Evolutionary conservation across 176 grass and related monocot species (phyloP).

Genomic region (Cocos nucifera): DNA sequence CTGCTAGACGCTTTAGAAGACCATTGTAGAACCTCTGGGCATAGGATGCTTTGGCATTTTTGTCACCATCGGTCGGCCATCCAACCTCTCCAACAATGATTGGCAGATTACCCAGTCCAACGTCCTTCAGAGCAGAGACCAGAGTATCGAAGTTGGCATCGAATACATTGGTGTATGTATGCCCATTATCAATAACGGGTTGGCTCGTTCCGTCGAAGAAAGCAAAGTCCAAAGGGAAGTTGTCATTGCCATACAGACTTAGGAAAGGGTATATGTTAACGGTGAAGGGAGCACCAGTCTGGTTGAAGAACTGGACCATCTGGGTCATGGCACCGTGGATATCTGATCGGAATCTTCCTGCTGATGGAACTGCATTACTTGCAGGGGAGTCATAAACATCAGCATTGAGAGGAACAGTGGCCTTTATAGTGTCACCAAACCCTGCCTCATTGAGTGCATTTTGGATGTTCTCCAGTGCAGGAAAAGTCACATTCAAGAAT

Average conservation of each 20-base stretch:
- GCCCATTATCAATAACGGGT: constrained; percentile 12
- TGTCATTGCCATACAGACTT: constrained; percentile 12
- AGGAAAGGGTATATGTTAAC: constrained; percentile 31
- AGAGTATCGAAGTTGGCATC: constrained; percentile 28
- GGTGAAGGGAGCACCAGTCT: constrained; percentile 15
- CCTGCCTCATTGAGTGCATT: constrained; percentile 22
- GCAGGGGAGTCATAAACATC: constrained; percentile 26
- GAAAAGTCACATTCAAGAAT: constrained; percentile 22
- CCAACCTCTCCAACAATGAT: constrained; percentile 23
- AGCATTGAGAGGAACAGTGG: constrained; percentile 30
- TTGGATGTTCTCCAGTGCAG: constrained; percentile 28
- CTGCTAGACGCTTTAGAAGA: constrained; percentile 14
- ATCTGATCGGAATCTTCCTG: constrained; percentile 14
- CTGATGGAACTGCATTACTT: constrained; percentile 4
- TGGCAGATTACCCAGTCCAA: constrained; percentile 6
- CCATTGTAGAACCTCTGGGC: constrained; percentile 24
- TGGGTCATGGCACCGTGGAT: constrained; percentile 13
- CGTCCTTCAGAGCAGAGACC: constrained; percentile 17
- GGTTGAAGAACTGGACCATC: constrained; percentile 20
- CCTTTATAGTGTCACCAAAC: constrained; percentile 23
- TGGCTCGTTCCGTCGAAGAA: constrained; percentile 22
- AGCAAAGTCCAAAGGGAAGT: constrained; percentile 21
- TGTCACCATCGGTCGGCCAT: constrained; percentile 18
- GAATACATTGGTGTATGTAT: constrained; percentile 15
- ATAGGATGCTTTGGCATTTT: constrained; percentile 10